Evolutionary conservation across 2,329 filamentous ascomycete genomes (phyloP).

Genomic region (Cladosporium sp.): DNA sequence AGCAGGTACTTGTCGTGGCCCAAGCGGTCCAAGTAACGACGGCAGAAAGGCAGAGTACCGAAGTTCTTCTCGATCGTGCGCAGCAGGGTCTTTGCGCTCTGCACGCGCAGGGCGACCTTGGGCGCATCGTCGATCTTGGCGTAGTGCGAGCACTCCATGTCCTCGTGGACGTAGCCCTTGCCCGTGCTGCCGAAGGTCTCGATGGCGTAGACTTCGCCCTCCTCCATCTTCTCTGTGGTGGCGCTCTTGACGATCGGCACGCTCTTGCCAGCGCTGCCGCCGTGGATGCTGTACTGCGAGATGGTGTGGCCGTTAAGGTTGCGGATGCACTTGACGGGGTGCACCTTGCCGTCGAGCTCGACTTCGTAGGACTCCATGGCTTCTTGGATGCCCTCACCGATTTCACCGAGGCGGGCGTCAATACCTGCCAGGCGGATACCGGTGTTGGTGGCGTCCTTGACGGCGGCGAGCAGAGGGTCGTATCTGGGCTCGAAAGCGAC

Average conservation of each 20-base stretch:
- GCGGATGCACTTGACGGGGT: slow-evolving; percentile 58
- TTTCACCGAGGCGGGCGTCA: slow-evolving; percentile 57
- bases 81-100: slow-evolving; percentile 59
- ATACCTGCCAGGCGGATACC: slow-evolving; percentile 56
- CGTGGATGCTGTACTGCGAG: slow-evolving; percentile 57
- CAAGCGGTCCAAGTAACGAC: slow-evolving; percentile 65
- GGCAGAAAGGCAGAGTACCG: slow-evolving; percentile 62
- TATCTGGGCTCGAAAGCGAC: slow-evolving; percentile 74
- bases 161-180: slow-evolving; percentile 51
- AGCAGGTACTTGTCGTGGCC: slow-evolving; percentile 61
- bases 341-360: slow-evolving; percentile 55
- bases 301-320: slow-evolving; percentile 60
- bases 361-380: slow-evolving; percentile 65
- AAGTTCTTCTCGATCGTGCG: slow-evolving; percentile 65
- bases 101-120: slow-evolving; percentile 45
- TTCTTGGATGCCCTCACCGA: slow-evolving; percentile 62
- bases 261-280: slow-evolving; percentile 55
- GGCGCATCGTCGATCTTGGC: slow-evolving; percentile 40
- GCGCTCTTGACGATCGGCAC: slow-evolving; percentile 58
- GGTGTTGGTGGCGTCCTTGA: slow-evolving; percentile 72
- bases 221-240: slow-evolving; percentile 58
- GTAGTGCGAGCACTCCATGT: slow-evolving; percentile 45
- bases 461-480: slow-evolving; percentile 72
- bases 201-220: slow-evolving; percentile 61
- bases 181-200: slow-evolving; percentile 62